Base-by-base conservation (phyloP, 148 eudicot species). In the Hydrangea macrophylla region DNA sequence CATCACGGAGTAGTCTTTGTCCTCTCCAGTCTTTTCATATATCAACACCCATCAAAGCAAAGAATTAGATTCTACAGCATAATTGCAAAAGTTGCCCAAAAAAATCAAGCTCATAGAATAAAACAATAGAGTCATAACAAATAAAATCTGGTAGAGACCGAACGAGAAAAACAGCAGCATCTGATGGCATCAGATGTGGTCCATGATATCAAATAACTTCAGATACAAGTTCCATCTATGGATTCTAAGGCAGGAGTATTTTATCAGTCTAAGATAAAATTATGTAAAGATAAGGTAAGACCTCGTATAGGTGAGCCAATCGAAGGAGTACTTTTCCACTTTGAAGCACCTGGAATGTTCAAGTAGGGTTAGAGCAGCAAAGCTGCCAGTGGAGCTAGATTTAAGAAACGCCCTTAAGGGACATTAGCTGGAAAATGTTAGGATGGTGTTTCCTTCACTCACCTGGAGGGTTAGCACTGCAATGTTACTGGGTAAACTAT, bases 261-360 rank as follows among this genome's bases (percentile, higher is more conserved):
- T 48, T 11, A 5, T 33, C 23, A 11, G 20, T 51, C 30, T 32
- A 20, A 31, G 2, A 51, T 23, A 42, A 51, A 40, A 55, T 22
- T 15, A 58, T 27, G 32, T 37, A 75, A 32, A n/a, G 33, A 61
- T 62, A 68, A 31, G 37, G 55, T 59, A 45, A 58, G 36, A 93
- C 98, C 98, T 93, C 96, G 28, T 83, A 93, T 70, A 93, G 74
- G 76, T 93, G 98, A 75, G 98, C 98, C 80, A 93, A 74, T 11
- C 98, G 90, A 62, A 93, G 89, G 33, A 93, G 87, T 59, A 86
- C 76, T 85, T 78, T 75, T 54, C 92, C 88, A 82, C 70, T 75
- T 70, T 88, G 83, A 73, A 93, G 88, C 72, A 88, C 98, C 98
- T 93, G 86, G 73, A 80, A 48, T n/a, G 15, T 44, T n/a, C 31